Conservation (phyloP, 2,329 filamentous ascomycete genomes). For the Biscogniauxia sp. region DNA sequence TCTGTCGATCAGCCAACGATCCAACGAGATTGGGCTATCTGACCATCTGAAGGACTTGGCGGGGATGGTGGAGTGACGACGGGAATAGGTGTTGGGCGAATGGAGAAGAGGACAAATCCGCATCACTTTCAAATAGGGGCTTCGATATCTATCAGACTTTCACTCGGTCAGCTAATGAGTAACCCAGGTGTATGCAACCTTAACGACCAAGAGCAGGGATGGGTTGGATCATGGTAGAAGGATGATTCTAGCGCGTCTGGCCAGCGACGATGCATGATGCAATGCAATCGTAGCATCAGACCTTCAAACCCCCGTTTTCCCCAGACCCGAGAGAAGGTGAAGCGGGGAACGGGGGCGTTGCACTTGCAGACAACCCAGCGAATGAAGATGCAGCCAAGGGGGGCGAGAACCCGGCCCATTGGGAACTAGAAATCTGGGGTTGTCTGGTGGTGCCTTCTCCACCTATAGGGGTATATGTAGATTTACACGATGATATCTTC, state of each 20-base stretch:
- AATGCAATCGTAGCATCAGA: conserved; percentile 7
- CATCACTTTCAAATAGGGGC: neutral
- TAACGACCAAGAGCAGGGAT: neutral
- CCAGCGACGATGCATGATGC: conserved; percentile 5
- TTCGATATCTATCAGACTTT: neutral
- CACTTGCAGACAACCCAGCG: neutral
- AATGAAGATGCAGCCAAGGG: neutral
- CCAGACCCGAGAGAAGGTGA: conserved; percentile 1
- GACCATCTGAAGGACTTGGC: neutral
- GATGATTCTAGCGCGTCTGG: neutral
- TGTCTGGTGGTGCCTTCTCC: conserved; percentile 11
- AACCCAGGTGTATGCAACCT: neutral
- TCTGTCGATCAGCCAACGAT: neutral
- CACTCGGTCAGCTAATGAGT: neutral
- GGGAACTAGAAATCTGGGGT: neutral
- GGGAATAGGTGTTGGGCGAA: neutral
- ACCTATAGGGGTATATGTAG: conserved; percentile 6
- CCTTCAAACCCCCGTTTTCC: conserved; percentile 1
- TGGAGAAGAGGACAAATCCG: neutral
- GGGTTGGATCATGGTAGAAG: neutral
- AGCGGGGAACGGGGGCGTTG: neutral
- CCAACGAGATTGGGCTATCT: neutral
- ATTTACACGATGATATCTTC: conserved; percentile 13
- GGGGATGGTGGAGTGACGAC: neutral
- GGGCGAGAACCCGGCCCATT: neutral